Base-by-base conservation (phyloP, 2,329 filamentous ascomycete species). In the Talaromyces rugulosus region DNA sequence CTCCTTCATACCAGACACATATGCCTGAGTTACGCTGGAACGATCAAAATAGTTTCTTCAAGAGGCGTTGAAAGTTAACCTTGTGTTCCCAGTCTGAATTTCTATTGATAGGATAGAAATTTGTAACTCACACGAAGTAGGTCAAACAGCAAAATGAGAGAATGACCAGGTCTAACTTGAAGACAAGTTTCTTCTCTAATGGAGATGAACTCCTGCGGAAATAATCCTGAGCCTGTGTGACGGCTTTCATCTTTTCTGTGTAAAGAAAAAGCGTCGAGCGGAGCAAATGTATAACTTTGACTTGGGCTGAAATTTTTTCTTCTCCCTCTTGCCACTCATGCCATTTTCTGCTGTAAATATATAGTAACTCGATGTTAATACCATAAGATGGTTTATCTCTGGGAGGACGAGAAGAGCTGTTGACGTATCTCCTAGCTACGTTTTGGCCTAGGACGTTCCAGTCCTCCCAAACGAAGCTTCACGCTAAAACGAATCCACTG, bases 151-250 rank as follows among this genome's bases (percentile, higher is more conserved):
- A 76, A 62, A 78, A 79, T 3, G 72, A 70, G 1, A 79, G 67
- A 66, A 83, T 73, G 62, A 82, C 82, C 68, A 77, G 78, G 65
- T 83, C 81, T 28, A 83, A 75, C 67, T 83, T 83, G 60, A 78
- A 73, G 23, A 82, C 74, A 11, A 84, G 75, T 47, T 70, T 73
- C 61, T 78, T 79, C 66, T 84, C 63, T 34, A 51, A 28, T 53
- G 57, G n/a, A 11, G 42, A 53, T 8, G 42, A 51, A 44, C 33
- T 40, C 9, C 18, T n/a, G 18, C 18, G 53, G 18, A 56, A 56
- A 28, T 56, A 56, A 30, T 56, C 27, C 30, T 16, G 30, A 23
- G 33, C 16, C 28, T 40, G 16, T 52, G 16, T 52, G 47, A 52
- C 28, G 47, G 47, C 18, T 12, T 28, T 28, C 47, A 52, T 52